Base-by-base conservation (phyloP, 148 eudicot species). In the Euryodendron excelsum region DNA sequence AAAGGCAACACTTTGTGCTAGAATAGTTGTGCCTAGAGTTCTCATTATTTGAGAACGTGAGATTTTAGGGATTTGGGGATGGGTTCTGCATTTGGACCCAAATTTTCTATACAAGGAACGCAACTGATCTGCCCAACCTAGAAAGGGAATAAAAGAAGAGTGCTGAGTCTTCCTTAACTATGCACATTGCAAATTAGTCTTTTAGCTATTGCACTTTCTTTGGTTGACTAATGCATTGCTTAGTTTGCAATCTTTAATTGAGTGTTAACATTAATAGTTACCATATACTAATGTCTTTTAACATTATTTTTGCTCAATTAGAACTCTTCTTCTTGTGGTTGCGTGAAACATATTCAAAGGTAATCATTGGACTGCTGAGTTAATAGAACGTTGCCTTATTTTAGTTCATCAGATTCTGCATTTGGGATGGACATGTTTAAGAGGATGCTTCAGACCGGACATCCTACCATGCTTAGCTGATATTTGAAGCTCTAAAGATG, bases 381-480 rank as follows among this genome's bases (percentile, higher is more conserved):
- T 81, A 63, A 75, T 75, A 5, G 58, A 36, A 59, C 72, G 37
- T 75, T 84, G 77, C 52, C 70, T 78, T 81, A 37, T 75, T 86
- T 76, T 82, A 96, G 99, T 82, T 96, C 98, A 79, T 95, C 99
- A 78, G 99, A 93, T 85, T 91, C 90, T 52, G 90, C 98, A 30
- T 95, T 96, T 76, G 97, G 97, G 82, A 94, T 94, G 95, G 99
- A 93, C 86, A 91, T 96, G 89, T 82, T 96, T 65, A 96, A 93
- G 92, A 86, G 99, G 90, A 93, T 96, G 97, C 99, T 96, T 69
- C 99, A 96, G 83, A 96, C 99, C 59, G 99, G 99, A 78, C 98
- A 96, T 79, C 99, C 99, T 23, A 89, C 93, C 79, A 96, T 96
- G 98, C 98, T 96, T 76, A 93, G 99, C 86, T 96, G 90, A 96